These are phyloP conservation scores for Fusarium pseudocircinatum DNA, from an alignment of 2,329 filamentous ascomycete species.

Conservation along the genomic window DNA sequence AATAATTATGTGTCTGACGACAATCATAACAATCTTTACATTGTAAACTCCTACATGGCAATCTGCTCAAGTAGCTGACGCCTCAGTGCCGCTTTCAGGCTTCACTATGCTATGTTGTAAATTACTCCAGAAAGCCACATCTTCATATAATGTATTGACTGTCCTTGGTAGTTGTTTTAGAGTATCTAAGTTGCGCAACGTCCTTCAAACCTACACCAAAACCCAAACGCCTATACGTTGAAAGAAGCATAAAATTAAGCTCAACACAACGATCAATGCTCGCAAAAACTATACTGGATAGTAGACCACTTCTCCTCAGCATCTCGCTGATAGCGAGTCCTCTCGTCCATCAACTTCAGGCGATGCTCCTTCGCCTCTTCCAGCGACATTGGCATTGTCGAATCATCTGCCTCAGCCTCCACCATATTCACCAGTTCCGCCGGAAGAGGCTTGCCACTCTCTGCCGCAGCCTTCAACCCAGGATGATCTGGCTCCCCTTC, in stretches of 20 bases:
- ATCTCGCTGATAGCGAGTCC: background rate
- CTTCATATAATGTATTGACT: accelerated
- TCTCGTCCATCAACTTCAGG: slow-evolving; percentile 19
- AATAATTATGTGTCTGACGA: too few species aligned
- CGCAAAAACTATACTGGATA: slow-evolving; percentile 23
- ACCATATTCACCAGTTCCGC: slow-evolving; percentile 26
- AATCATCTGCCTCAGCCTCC: background rate
- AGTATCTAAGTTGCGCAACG: background rate
- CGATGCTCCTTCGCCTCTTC: slow-evolving; percentile 29
- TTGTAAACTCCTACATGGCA: too few species aligned
- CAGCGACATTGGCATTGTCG: slow-evolving; percentile 16
- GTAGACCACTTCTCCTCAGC: background rate
- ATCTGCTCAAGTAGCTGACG: too few species aligned
- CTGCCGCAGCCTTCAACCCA: background rate
- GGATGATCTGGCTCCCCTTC: background rate
- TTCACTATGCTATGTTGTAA: background rate
- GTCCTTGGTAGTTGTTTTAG: background rate
- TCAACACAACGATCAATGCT: slow-evolving; percentile 3
- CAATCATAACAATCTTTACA: too few species aligned
- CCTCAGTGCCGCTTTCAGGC: background rate
- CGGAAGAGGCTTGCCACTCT: background rate
- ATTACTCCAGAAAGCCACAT: background rate
- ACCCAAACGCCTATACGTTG: background rate
- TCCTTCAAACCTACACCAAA: background rate
- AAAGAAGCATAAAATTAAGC: background rate